Percentiles rank a stretch among this genome's conserved stretches.
These are phyloP conservation scores for Baorangia bicolor DNA, from an alignment of 768 basidiomycete species.

Conservation along the genomic window DNA sequence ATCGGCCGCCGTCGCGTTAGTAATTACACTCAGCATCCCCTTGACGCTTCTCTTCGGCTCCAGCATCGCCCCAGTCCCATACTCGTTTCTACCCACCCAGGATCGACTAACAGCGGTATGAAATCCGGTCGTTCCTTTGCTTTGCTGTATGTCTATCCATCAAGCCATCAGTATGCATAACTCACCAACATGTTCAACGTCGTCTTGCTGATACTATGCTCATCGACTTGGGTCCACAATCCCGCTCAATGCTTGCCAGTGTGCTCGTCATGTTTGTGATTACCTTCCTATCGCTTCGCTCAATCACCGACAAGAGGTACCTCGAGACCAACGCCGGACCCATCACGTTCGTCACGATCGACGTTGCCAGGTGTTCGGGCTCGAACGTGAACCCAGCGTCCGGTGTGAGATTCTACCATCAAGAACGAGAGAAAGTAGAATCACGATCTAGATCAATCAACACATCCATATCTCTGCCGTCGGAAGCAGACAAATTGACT, in stretches of 20 bases:
- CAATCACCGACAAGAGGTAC: constrained; percentile 31
- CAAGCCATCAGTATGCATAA: not conserved
- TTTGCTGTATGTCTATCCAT: constrained; percentile 2
- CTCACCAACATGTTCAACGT: not conserved
- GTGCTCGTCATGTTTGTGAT: constrained; percentile 34
- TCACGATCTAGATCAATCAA: not conserved
- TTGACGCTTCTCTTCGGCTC: constrained; percentile 27
- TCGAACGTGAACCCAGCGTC: constrained; percentile 28
- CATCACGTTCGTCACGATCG: constrained; percentile 30
- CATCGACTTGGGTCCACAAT: not conserved
- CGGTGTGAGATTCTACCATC: constrained; percentile 13
- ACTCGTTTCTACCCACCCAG: constrained; percentile 80
- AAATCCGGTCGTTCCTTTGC: not conserved
- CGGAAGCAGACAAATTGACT: constrained; percentile 7
- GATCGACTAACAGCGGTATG: constrained; percentile 79
- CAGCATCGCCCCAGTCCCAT: constrained; percentile 28
- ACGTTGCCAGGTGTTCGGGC: constrained; percentile 9
- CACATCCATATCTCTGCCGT: not conserved
- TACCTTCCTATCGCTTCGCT: constrained; percentile 28
- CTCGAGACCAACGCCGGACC: constrained; percentile 28
- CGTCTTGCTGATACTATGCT: constrained; percentile 3
- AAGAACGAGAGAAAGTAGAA: not conserved
- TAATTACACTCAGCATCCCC: constrained; percentile 11
- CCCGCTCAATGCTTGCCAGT: constrained; percentile 28
- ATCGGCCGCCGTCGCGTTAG: not conserved